A percentile compares a stretch with the other conserved stretches of the same genome.
phyloP scores from a whole-genome alignment of 768 basidiomycete genomes.

The Termitomyces sp. region DNA sequence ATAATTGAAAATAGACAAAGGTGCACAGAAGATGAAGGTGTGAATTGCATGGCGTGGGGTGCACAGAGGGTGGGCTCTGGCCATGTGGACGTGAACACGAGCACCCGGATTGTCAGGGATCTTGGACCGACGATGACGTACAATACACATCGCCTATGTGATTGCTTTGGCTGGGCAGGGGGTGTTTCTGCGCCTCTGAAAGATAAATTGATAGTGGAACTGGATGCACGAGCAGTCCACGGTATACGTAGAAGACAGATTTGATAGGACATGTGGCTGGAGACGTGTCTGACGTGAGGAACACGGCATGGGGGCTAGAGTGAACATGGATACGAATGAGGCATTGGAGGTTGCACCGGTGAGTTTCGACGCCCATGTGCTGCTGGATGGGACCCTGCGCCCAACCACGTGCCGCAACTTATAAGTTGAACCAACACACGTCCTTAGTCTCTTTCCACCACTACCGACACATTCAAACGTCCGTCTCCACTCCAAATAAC shows the following conservation, averaged over 20 bases:
- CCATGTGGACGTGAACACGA: slow-evolving; percentile 8
- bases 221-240: neutral
- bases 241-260: neutral
- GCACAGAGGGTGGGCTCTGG: neutral
- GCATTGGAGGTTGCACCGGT: neutral
- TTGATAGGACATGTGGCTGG: slow-evolving; percentile 11
- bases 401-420: slow-evolving; percentile 16
- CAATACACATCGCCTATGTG: neutral
- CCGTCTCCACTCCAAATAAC: slow-evolving; percentile 4
- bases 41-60: neutral
- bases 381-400: slow-evolving; percentile 9
- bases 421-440: slow-evolving; percentile 14
- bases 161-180: neutral
- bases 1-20: neutral
- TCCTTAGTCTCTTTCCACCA: slow-evolving; percentile 9
- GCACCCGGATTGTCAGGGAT: neutral
- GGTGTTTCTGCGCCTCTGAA: neutral
- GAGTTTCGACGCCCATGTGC: slow-evolving; percentile 11
- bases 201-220: neutral
- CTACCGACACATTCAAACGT: slow-evolving; percentile 8
- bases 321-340: slow-evolving; percentile 15
- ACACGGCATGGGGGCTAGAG: slow-evolving; percentile 7
- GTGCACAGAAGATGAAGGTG: slow-evolving; percentile 1
- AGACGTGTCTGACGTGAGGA: slow-evolving; percentile 12
- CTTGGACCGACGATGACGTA: slow-evolving; percentile 6